These are phyloP conservation scores for Calocera viscosa DNA, from an alignment of 768 basidiomycete genomes.

Conservation along the genomic window DNA sequence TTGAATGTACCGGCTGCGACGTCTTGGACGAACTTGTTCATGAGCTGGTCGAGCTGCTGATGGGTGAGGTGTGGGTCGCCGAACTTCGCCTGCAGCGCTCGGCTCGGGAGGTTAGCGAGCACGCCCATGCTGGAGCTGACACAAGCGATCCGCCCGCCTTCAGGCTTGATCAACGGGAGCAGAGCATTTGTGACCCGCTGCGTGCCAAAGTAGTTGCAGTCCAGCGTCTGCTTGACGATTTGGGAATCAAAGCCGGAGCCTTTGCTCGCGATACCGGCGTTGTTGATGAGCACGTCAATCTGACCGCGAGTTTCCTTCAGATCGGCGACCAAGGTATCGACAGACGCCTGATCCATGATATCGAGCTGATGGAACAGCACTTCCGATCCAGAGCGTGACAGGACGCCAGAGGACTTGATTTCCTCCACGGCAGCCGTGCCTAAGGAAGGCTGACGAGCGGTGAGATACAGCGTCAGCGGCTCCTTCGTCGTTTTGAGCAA, in stretches of 20 bases:
- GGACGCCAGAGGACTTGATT: background rate
- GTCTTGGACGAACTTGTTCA: constrained; percentile 16
- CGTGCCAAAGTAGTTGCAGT: constrained; percentile 17
- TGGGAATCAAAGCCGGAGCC: constrained; percentile 15
- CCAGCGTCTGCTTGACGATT: constrained; percentile 17
- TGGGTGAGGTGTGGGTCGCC: constrained; percentile 10
- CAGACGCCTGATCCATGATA: constrained; percentile 15
- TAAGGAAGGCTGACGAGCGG: background rate
- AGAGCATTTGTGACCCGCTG: constrained; percentile 16
- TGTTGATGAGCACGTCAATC: constrained; percentile 19
- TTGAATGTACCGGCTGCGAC: constrained; percentile 17
- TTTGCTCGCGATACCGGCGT: constrained; percentile 18
- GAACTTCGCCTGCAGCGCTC: constrained; percentile 10
- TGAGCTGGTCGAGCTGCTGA: constrained; percentile 12
- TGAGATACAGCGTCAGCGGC: background rate
- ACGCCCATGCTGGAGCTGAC: constrained; percentile 17
- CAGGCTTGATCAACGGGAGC: constrained; percentile 16
- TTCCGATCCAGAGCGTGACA: background rate
- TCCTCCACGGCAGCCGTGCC: background rate
- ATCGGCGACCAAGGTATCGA: constrained; percentile 14
- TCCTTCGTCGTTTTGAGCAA: background rate
- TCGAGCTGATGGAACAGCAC: constrained; percentile 14
- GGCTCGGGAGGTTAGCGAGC: constrained; percentile 13
- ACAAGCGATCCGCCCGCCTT: constrained; percentile 16
- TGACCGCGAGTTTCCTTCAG: constrained; percentile 12